A percentile compares a stretch with the other conserved stretches of the same genome.
Conservation (phyloP, 805 yeast species). For the Kluyveromyces lactis region DNA sequence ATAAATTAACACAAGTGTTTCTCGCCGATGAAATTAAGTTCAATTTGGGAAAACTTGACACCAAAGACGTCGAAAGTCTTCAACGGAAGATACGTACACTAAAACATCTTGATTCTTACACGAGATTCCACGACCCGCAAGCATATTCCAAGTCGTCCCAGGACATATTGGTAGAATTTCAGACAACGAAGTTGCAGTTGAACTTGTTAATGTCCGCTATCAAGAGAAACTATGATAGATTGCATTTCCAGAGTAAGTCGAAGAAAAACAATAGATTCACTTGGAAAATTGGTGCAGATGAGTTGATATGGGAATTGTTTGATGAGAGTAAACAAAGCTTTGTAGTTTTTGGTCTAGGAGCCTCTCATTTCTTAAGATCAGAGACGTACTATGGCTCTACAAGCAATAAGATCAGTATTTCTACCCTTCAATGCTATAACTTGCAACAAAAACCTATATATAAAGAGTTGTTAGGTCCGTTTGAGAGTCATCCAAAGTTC, state of each 20-base stretch:
- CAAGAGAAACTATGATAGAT: constrained; percentile 28
- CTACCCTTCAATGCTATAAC: constrained; percentile 44
- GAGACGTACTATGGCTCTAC: constrained; percentile 48
- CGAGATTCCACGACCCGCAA: constrained; percentile 31
- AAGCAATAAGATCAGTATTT: constrained; percentile 37
- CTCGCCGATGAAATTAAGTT: constrained; percentile 45
- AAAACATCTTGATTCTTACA: constrained; percentile 32
- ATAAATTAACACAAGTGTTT: constrained; percentile 41
- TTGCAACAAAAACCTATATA: constrained; percentile 39
- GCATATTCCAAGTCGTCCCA: constrained; percentile 31
- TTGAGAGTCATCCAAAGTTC: constrained; percentile 15
- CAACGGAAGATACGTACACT: constrained; percentile 38
- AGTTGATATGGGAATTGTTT: constrained; percentile 49
- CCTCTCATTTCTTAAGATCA: constrained; percentile 38
- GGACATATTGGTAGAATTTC: constrained; percentile 29
- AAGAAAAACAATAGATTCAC: constrained; percentile 29
- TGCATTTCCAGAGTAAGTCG: constrained; percentile 17
- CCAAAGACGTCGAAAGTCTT: constrained; percentile 41
- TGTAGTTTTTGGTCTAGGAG: constrained; percentile 44
- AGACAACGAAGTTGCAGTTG: constrained; percentile 31
- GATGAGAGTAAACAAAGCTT: constrained; percentile 41
- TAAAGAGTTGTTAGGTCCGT: constrained; percentile 46
- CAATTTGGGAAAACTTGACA: constrained; percentile 27
- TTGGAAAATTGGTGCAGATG: constrained; percentile 44
- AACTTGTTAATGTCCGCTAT: constrained; percentile 37